These are phyloP conservation scores for Plectranthus barbatus DNA, from an alignment of 257 asterid genomes.

Conservation along the genomic window DNA sequence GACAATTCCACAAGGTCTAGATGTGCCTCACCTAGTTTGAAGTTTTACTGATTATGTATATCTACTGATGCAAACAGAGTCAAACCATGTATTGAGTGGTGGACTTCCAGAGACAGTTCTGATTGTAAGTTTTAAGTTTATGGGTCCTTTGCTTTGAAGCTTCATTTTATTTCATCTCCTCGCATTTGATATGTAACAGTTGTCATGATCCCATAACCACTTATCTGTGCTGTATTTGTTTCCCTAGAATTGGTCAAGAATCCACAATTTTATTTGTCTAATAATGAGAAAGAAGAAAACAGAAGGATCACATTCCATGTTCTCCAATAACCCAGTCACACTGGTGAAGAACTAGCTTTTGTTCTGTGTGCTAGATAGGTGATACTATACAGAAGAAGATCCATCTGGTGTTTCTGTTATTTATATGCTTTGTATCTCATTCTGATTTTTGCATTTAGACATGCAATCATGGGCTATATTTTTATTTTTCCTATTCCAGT, in stretches of 20 bases:
- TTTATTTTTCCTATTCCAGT: no score
- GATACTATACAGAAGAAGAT: not conserved
- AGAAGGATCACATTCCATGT: not conserved
- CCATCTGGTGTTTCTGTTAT: no score
- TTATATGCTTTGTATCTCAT: no score
- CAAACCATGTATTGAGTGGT: constrained; percentile 25
- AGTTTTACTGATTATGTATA: constrained; percentile 9
- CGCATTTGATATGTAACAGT: not conserved
- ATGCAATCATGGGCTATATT: no score
- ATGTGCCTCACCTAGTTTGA: constrained; percentile 1
- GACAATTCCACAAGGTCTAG: constrained; percentile 10
- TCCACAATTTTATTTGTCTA: not conserved
- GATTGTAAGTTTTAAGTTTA: constrained; percentile 31
- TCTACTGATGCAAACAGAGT: constrained; percentile 40
- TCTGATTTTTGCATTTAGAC: no score
- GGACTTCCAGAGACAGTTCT: constrained; percentile 26
- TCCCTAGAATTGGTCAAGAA: not conserved
- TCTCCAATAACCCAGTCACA: not conserved
- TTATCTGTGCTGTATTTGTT: not conserved
- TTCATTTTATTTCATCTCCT: not conserved
- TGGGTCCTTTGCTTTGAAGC: not conserved
- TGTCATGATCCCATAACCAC: not conserved
- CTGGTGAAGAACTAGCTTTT: no score
- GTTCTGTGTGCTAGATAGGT: not conserved
- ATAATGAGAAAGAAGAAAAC: not conserved